Evolutionary conservation across 768 basidiomycete genomes (phyloP).

Genomic region (Tulasnella sp.): DNA sequence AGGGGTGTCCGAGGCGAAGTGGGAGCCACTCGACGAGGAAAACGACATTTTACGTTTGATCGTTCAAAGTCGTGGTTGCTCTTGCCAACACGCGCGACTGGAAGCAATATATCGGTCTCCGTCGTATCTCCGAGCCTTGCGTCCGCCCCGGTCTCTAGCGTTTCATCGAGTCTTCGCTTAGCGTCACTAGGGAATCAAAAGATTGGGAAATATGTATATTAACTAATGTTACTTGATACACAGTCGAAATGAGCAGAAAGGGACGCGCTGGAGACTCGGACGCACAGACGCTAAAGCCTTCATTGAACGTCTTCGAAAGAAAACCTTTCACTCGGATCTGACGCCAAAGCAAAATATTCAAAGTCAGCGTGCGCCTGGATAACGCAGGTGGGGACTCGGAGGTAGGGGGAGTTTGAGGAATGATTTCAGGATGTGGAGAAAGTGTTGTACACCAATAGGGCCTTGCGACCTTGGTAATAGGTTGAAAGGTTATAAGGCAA

Average conservation of each 20-base stretch:
- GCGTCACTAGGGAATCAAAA: neutral
- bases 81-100: neutral
- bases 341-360: neutral
- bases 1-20: neutral
- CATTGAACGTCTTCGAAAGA: too few relatives aligned
- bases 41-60: slow-evolving; percentile 7
- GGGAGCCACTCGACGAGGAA: neutral
- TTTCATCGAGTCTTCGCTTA: too few relatives aligned
- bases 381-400: neutral
- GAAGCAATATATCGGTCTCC: neutral
- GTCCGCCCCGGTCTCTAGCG: neutral
- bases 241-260: neutral
- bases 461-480: too few relatives aligned
- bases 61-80: neutral
- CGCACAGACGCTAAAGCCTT: too few relatives aligned
- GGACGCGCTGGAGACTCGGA: too few relatives aligned
- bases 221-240: neutral
- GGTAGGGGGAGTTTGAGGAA: too few relatives aligned
- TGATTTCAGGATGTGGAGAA: too few relatives aligned
- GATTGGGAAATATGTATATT: neutral
- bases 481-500: too few relatives aligned
- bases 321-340: neutral
- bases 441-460: too few relatives aligned
- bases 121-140: neutral
- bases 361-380: neutral